Evolutionary conservation across 1,284 basidiomycete species (phyloP).

Genomic region (Austroboletus olivaceoglutinosus): DNA sequence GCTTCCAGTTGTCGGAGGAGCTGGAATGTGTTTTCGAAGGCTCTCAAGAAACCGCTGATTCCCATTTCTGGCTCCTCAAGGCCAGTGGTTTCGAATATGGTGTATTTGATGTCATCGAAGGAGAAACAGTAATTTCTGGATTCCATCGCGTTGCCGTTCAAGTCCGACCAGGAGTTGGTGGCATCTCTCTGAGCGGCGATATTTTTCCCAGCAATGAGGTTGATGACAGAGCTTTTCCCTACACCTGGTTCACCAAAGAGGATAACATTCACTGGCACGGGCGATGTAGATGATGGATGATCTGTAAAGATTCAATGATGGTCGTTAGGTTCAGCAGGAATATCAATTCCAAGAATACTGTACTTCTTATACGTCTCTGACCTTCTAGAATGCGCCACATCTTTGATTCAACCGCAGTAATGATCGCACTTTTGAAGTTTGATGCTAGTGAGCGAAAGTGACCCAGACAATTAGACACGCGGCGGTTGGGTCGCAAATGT

Average conservation of each 20-base stretch:
- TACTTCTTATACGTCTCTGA: too few relatives aligned
- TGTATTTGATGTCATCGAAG: constrained; percentile 19
- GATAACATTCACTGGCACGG: constrained; percentile 22
- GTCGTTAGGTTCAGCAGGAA: too few relatives aligned
- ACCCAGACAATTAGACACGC: too few relatives aligned
- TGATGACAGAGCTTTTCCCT: constrained; percentile 36
- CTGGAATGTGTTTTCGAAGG: constrained; percentile 35
- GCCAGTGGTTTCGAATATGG: constrained; percentile 43
- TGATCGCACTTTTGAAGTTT: too few relatives aligned
- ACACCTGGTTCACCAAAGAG: constrained; percentile 35
- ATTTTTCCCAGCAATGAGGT: constrained; percentile 28
- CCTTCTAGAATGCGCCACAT: too few relatives aligned
- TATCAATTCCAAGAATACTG: too few relatives aligned
- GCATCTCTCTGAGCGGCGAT: constrained; percentile 6
- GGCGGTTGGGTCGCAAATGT: too few relatives aligned
- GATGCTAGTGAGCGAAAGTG: too few relatives aligned
- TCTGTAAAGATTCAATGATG: background rate
- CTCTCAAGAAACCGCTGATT: constrained; percentile 28
- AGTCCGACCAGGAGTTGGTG: constrained; percentile 29
- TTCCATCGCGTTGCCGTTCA: constrained; percentile 31
- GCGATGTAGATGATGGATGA: background rate
- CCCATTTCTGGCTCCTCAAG: constrained; percentile 38
- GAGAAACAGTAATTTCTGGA: constrained; percentile 22
- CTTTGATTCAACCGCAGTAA: too few relatives aligned
- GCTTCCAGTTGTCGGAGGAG: constrained; percentile 33